Percentiles rank a stretch among this genome's conserved stretches.
phyloP scores from a whole-genome alignment of 768 basidiomycete genomes.

The Boletus barrowsii region DNA sequence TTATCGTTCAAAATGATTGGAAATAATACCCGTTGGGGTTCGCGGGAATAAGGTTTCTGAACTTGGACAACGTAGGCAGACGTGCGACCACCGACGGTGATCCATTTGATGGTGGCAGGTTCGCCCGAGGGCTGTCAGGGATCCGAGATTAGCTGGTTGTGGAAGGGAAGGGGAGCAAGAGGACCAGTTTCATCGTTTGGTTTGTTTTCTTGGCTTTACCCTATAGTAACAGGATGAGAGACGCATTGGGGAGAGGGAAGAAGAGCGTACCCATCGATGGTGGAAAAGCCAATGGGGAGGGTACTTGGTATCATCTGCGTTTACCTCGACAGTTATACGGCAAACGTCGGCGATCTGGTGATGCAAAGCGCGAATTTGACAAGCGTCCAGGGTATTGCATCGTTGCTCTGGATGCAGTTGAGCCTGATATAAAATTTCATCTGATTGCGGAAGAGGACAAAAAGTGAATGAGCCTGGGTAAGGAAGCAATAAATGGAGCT shows the following conservation, averaged over 20 bases:
- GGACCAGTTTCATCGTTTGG: conserved; percentile 47
- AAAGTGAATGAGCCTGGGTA: neutral
- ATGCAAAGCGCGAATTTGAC: conserved; percentile 51
- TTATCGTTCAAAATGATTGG: neutral
- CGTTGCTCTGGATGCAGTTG: conserved; percentile 70
- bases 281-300: conserved; percentile 67
- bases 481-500: neutral
- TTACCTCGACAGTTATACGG: conserved; percentile 56
- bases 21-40: neutral
- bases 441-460: conserved; percentile 26
- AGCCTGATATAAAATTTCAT: conserved; percentile 74
- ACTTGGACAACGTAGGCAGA: conserved; percentile 69
- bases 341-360: conserved; percentile 55
- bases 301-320: conserved; percentile 68
- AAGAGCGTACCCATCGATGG: conserved; percentile 55
- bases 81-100: conserved; percentile 74
- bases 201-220: conserved; percentile 57
- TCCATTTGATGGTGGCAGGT: conserved; percentile 70
- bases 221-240: conserved; percentile 32
- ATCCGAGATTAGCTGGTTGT: conserved; percentile 1
- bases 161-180: neutral
- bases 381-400: conserved; percentile 50
- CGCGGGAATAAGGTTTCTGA: conserved; percentile 37
- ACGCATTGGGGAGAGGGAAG: neutral
- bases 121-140: conserved; percentile 58